Evolutionary conservation across 139 green algal genomes (phyloP).

Genomic region (Zygnema cylindricum): DNA sequence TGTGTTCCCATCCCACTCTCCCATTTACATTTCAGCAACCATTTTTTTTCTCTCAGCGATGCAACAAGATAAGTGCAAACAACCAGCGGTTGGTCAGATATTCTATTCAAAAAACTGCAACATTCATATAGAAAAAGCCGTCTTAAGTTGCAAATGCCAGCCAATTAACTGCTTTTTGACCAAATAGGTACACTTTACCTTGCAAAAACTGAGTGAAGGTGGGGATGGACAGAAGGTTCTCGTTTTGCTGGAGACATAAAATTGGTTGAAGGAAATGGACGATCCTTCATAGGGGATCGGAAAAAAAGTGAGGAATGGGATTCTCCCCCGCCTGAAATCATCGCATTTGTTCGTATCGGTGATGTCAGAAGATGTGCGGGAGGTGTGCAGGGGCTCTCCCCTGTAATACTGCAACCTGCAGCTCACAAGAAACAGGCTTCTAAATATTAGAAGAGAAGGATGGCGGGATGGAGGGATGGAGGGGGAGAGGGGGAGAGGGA

Average conservation of each 20-base stretch:
- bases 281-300: conserved; percentile 13
- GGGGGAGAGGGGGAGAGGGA: too few species aligned
- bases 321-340: neutral
- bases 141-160: too few species aligned
- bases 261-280: conserved; percentile 27
- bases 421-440: neutral
- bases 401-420: neutral
- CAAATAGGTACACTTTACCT: conserved; percentile 23
- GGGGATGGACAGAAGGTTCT: neutral
- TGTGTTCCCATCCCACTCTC: too few species aligned
- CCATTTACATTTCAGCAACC: too few species aligned
- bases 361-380: neutral
- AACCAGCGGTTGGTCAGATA: too few species aligned
- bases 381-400: neutral
- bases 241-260: conserved; percentile 45
- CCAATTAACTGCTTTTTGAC: too few species aligned
- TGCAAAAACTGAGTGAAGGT: conserved; percentile 17
- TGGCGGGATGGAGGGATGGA: neutral
- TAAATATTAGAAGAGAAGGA: too few species aligned
- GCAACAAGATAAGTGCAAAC: too few species aligned
- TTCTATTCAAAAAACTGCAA: too few species aligned
- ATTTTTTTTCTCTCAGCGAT: too few species aligned
- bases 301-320: neutral
- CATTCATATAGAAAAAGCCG: too few species aligned
- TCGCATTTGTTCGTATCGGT: neutral